These are phyloP conservation scores for Pythium monospermum DNA, from an alignment of 352 stramenopile species.

Conservation along the genomic window DNA sequence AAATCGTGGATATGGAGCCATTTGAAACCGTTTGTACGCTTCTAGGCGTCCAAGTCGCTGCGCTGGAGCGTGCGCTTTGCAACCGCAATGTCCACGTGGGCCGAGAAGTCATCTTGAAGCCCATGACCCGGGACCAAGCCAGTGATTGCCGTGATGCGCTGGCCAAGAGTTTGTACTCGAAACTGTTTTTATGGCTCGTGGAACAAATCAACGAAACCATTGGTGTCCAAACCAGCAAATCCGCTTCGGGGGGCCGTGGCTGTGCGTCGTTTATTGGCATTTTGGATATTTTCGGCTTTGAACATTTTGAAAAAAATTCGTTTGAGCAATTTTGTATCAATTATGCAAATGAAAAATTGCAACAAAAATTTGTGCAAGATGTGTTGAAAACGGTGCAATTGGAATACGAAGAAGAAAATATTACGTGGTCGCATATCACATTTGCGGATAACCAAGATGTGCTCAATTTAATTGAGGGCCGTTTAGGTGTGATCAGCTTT, in stretches of 20 bases:
- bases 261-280: conserved; percentile 93
- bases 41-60: conserved; percentile 45
- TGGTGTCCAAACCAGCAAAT: conserved; percentile 43
- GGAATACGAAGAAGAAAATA: conserved; percentile 91
- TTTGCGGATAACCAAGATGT: conserved; percentile 91
- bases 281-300: conserved; percentile 92
- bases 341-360: conserved; percentile 91
- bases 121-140: conserved; percentile 81
- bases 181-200: conserved; percentile 96
- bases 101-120: conserved; percentile 73
- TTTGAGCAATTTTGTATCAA: conserved; percentile 94
- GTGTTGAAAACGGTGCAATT: conserved; percentile 91
- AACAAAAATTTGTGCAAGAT: conserved; percentile 85
- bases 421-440: conserved; percentile 87
- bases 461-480: conserved; percentile 87
- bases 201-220: conserved; percentile 92
- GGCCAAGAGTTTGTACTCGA: conserved; percentile 93
- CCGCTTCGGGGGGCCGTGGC: too few relatives aligned
- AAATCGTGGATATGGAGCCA: conserved; percentile 48
- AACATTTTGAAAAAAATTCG: conserved; percentile 89
- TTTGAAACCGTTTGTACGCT: conserved; percentile 57
- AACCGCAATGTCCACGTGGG: conserved; percentile 82
- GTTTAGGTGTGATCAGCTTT: conserved; percentile 84
- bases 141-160: conserved; percentile 90
- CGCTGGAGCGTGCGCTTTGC: conserved; percentile 65